These are phyloP conservation scores for Sequoiadendron giganteum DNA, from an alignment of 75 land plant genomes.

Conservation along the genomic window DNA sequence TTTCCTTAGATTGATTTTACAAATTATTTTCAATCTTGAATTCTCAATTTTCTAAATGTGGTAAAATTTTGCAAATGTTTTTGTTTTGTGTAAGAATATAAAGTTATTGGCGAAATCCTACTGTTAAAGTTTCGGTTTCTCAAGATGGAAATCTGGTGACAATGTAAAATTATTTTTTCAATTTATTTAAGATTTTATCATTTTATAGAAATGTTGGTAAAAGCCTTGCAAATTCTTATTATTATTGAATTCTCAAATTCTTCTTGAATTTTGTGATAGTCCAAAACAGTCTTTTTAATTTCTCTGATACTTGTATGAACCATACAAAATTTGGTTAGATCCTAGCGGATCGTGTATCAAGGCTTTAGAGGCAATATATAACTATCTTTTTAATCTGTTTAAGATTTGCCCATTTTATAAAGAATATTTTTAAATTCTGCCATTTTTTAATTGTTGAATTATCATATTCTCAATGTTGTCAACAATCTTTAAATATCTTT, in stretches of 20 bases:
- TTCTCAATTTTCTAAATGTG: not conserved
- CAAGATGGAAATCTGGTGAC: too few species aligned
- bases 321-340: too few species aligned
- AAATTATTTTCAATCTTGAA: too few species aligned
- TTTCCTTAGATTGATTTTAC: too few species aligned
- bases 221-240: not conserved
- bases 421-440: not conserved
- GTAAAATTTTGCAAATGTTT: not conserved
- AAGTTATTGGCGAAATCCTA: not conserved
- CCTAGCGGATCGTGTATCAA: not conserved
- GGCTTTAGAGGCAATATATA: not conserved
- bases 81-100: not conserved
- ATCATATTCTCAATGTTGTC: not conserved
- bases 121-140: too few species aligned
- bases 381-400: not conserved
- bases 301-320: not conserved
- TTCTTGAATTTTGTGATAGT: too few species aligned
- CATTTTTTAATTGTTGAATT: not conserved
- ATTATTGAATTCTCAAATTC: not conserved
- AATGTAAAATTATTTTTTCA: too few species aligned
- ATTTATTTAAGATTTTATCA: too few species aligned
- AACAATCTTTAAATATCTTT: not conserved
- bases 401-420: not conserved
- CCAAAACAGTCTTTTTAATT: not conserved
- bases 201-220: not conserved